These are phyloP conservation scores for Coemansia sp. DNA, from an alignment of 192 early-diverging fungal species.

Conservation along the genomic window DNA sequence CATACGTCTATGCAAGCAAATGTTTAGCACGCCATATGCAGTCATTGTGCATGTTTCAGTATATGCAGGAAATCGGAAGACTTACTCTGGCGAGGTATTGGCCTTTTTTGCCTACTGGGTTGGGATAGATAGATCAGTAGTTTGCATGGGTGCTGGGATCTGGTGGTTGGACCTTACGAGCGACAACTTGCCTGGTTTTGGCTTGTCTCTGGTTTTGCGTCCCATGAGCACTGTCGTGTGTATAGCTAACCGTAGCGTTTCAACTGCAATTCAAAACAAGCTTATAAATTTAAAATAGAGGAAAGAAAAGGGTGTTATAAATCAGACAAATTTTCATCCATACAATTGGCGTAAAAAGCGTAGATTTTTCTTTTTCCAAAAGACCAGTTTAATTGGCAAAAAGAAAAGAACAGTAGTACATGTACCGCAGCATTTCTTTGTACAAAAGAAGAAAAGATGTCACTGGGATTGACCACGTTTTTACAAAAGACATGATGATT, in stretches of 20 bases:
- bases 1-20: not conserved
- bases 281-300: too few species aligned
- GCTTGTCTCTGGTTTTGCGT: not conserved
- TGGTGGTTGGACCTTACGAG: too few species aligned
- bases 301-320: too few species aligned
- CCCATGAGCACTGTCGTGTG: not conserved
- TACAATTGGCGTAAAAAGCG: too few species aligned
- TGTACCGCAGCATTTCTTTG: too few species aligned
- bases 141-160: too few species aligned
- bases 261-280: too few species aligned
- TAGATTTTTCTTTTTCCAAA: too few species aligned
- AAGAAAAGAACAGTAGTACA: not conserved
- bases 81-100: conserved; percentile 9
- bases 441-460: too few species aligned
- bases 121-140: not conserved
- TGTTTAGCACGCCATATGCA: not conserved
- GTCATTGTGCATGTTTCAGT: not conserved
- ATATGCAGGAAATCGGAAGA: not conserved
- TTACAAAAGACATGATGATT: not conserved
- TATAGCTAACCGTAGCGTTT: too few species aligned
- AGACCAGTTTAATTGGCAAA: not conserved
- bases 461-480: too few species aligned
- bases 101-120: conserved; percentile 6
- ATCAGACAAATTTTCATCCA: too few species aligned
- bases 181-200: not conserved